phyloP scores from a whole-genome alignment of 2,329 filamentous ascomycete species.

The Paracorniculantispora psalliotae region DNA sequence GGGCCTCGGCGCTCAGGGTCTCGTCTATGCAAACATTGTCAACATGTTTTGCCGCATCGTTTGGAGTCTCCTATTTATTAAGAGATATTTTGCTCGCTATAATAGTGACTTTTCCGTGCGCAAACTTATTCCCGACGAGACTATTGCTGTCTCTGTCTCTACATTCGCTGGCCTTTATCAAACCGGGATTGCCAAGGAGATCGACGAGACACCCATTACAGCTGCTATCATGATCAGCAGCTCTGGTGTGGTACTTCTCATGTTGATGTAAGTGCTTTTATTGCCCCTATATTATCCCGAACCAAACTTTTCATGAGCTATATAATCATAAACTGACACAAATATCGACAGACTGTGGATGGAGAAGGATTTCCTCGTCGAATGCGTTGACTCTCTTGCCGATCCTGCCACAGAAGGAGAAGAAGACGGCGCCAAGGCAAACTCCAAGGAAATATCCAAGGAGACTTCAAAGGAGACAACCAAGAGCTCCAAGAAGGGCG shows the following conservation, averaged over 20 bases:
- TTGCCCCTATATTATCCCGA: neutral
- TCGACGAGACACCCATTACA: conserved; percentile 24
- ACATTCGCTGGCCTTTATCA: conserved; percentile 24
- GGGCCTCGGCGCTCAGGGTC: conserved; percentile 66
- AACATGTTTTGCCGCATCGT: conserved; percentile 83
- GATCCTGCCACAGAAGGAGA: conserved; percentile 25
- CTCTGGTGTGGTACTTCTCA: conserved; percentile 47
- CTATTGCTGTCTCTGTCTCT: conserved; percentile 24
- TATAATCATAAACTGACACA: conserved; percentile 6
- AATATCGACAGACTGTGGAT: conserved; percentile 41
- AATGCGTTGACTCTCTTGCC: conserved; percentile 43
- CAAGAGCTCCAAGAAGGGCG: neutral
- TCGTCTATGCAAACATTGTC: conserved; percentile 81
- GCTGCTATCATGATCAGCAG: conserved; percentile 43
- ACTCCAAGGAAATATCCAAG: neutral
- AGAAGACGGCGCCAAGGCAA: conserved; percentile 5
- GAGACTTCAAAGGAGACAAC: neutral
- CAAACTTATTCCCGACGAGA: conserved; percentile 25
- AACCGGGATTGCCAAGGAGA: conserved; percentile 21
- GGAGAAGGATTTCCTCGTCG: conserved; percentile 50
- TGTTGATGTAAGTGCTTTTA: conserved; percentile 53
- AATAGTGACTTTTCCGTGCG: conserved; percentile 28
- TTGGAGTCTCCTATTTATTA: conserved; percentile 75
- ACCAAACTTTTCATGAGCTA: conserved; percentile 7
- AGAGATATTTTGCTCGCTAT: conserved; percentile 51